Base-by-base conservation (phyloP, 768 basidiomycete genomes). In the Xerocomellus amylosporus region DNA sequence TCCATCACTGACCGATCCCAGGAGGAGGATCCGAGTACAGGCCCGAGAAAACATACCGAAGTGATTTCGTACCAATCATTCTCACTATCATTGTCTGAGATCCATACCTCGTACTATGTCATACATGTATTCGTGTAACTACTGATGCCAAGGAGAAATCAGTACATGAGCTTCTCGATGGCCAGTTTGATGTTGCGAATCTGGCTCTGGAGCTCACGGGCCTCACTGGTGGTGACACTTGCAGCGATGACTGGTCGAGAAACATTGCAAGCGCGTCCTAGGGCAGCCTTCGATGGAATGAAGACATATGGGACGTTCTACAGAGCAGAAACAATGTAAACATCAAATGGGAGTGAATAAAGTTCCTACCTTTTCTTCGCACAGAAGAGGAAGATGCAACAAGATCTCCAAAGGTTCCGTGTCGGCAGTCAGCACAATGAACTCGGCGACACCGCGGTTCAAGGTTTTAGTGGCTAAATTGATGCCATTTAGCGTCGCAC, bases 331-430 rank as follows among this genome's bases (percentile, higher is more conserved):
- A 26, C 19, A 9, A 49, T 13, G 19, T 51, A 31, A 61, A 54
- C 22, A 46, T 49, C 48, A 40, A 10, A n/a, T 33, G 4, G 14
- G 22, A 28, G 31, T 33, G 33, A 17, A 41, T 13, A 4, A 36
- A 47, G 30, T 40, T 75, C 8, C 5, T 49, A 88, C 92, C 85
- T 99, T 99, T 78, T 99, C 97, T 73, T 99, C 97, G 68, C 97
- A 99, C 26, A 99, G 80, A 56, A 99, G 80, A 36, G 97, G 97
- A 30, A 99, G 86, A 74, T 99, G 97, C 58, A 99, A 83, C 51
- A 99, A 76, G 73, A 99, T 99, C 72, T 98, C 97, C 64, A 99
- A 81, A 44, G 97, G 97, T 73, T 98, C 95, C 30, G 96, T 98
- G 67, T 99, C 94, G 51, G 87, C 87, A 51, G 97, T 97, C 73